These are phyloP conservation scores for Blastobotrys aristatus DNA, from an alignment of 1,139 yeast genomes.

Conservation along the genomic window DNA sequence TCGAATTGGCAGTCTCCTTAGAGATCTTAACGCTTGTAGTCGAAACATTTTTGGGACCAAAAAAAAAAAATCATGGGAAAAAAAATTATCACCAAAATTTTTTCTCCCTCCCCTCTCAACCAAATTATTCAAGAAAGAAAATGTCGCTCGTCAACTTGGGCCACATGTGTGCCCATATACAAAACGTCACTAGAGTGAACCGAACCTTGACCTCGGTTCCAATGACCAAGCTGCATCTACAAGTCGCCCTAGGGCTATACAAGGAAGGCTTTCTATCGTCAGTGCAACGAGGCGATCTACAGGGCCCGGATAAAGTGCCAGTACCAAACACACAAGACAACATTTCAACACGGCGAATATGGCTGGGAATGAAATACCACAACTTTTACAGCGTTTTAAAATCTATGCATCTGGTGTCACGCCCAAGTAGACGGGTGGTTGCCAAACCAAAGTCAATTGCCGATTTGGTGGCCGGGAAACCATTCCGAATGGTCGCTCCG, in stretches of 20 bases:
- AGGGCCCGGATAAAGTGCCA: slow-evolving; percentile 77
- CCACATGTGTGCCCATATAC: slow-evolving; percentile 81
- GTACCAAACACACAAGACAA: slow-evolving; percentile 86
- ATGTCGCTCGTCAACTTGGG: slow-evolving; percentile 88
- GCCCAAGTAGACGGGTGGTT: slow-evolving; percentile 74
- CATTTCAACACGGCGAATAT: slow-evolving; percentile 76
- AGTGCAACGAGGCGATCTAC: slow-evolving; percentile 78
- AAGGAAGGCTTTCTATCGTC: slow-evolving; percentile 86
- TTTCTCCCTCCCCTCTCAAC: neutral
- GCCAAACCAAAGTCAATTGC: slow-evolving; percentile 61
- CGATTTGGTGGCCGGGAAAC: slow-evolving; percentile 69
- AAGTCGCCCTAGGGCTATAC: slow-evolving; percentile 77
- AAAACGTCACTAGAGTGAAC: slow-evolving; percentile 77
- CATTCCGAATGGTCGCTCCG: slow-evolving; percentile 71
- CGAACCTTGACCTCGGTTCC: slow-evolving; percentile 77
- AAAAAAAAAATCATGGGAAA: neutral
- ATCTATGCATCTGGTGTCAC: slow-evolving; percentile 68
- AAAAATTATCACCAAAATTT: slow-evolving; percentile 3
- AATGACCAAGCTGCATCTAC: slow-evolving; percentile 75
- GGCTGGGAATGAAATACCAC: slow-evolving; percentile 90
- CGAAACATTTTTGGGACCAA: neutral
- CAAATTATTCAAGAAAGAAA: slow-evolving; percentile 8
- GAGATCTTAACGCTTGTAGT: neutral
- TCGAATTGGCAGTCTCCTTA: neutral
- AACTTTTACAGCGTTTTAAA: slow-evolving; percentile 72